phyloP scores from a whole-genome alignment of 83 land plant species.

The Larix sibirica region DNA sequence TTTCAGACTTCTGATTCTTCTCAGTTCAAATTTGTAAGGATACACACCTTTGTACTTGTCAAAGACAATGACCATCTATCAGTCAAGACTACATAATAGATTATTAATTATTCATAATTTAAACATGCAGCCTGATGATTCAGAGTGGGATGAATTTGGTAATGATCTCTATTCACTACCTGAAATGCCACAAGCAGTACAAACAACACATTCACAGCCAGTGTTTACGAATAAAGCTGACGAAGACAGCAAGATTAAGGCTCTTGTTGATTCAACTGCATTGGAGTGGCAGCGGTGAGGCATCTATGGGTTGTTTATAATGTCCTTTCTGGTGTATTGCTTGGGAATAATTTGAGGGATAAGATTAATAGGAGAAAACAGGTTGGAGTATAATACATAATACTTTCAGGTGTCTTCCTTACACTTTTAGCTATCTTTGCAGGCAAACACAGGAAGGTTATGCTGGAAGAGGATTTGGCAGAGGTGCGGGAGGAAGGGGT shows the following conservation, averaged over 20 bases:
- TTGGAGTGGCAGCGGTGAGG: conserved; percentile 84
- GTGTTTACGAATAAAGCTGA: conserved; percentile 53
- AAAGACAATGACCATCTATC: background rate
- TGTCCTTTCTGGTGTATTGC: background rate
- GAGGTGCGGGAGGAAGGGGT: conserved; percentile 74
- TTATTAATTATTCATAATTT: background rate
- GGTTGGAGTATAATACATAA: background rate
- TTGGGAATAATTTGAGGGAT: background rate
- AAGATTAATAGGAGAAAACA: background rate
- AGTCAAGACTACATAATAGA: background rate
- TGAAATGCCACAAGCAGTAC: conserved; percentile 35
- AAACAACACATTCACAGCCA: conserved; percentile 33
- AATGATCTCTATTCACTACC: conserved; percentile 80
- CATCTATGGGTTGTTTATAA: background rate
- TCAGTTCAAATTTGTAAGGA: conserved; percentile 41
- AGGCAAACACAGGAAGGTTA: conserved; percentile 74
- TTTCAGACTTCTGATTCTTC: conserved; percentile 36
- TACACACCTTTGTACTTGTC: background rate
- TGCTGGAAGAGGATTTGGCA: conserved; percentile 79
- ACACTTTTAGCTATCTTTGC: conserved; percentile 22
- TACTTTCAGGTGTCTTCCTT: background rate
- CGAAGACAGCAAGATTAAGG: conserved; percentile 86
- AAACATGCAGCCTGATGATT: conserved; percentile 56
- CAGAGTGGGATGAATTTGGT: conserved; percentile 96
- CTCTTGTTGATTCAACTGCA: conserved; percentile 77